Conservation (phyloP, 805 yeast genomes). For the Sugiyamaella valdiviana region DNA sequence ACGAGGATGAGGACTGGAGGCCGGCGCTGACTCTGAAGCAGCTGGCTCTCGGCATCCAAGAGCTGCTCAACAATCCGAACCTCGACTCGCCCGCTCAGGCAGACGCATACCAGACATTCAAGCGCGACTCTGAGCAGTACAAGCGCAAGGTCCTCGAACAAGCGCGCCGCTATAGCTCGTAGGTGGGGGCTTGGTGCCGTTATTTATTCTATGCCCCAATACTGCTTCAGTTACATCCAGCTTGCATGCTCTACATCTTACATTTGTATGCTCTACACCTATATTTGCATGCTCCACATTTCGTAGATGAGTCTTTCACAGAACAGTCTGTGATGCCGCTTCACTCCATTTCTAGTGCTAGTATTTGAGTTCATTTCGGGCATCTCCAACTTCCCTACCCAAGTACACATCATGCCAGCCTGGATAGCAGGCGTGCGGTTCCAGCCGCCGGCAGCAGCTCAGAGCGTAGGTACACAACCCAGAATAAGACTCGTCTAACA, state of each 20-base stretch:
- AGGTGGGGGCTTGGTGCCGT: neutral
- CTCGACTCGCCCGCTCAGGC: slow-evolving; percentile 97
- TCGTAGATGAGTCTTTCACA: too few species aligned
- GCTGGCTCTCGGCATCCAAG: slow-evolving; percentile 87
- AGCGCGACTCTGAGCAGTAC: slow-evolving; percentile 60
- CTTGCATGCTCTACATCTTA: too few species aligned
- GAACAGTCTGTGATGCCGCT: too few species aligned
- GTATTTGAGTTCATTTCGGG: neutral
- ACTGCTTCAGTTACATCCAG: too few species aligned
- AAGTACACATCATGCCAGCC: neutral
- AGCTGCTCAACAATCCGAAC: slow-evolving; percentile 81
- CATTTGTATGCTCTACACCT: too few species aligned
- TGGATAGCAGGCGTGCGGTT: slow-evolving; percentile 1
- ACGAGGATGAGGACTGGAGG: slow-evolving; percentile 96
- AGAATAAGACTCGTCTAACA: neutral
- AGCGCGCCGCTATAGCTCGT: slow-evolving; percentile 56
- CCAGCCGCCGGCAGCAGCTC: slow-evolving; percentile 7
- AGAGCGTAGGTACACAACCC: slow-evolving; percentile 5
- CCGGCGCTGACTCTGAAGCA: slow-evolving; percentile 92
- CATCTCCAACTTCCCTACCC: neutral
- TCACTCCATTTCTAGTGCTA: too few species aligned
- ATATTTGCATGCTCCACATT: too few species aligned
- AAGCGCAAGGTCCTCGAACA: slow-evolving; percentile 76
- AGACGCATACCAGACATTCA: slow-evolving; percentile 69
- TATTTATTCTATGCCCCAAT: too few species aligned